Percentiles rank a stretch among this genome's conserved stretches.
Conservation (phyloP, 805 yeast genomes). For the Saccharomycopsis sp. region DNA sequence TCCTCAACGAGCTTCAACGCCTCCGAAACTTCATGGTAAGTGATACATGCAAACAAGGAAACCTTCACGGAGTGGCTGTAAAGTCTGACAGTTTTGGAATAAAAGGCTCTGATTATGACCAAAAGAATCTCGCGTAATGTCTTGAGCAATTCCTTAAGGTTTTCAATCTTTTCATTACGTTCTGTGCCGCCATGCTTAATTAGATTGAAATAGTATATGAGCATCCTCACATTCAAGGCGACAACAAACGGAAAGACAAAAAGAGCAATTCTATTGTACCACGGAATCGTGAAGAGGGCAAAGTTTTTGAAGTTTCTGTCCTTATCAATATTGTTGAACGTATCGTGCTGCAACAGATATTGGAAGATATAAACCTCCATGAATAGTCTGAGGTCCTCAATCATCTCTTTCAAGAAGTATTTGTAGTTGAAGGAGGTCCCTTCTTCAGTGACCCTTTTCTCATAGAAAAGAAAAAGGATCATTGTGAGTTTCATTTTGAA, state of each 20-base stretch:
- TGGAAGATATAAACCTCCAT: background rate
- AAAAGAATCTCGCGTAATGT: background rate
- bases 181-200: background rate
- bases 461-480: background rate
- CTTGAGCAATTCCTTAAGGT: background rate
- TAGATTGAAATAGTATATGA: background rate
- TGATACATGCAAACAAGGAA: background rate
- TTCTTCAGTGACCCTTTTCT: background rate
- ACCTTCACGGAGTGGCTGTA: background rate
- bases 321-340: background rate
- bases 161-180: background rate
- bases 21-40: background rate
- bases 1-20: background rate
- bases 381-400: background rate
- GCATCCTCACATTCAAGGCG: background rate
- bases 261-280: background rate
- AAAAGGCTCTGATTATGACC: background rate
- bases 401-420: background rate
- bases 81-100: background rate
- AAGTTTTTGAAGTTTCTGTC: background rate
- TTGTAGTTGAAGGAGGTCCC: background rate
- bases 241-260: background rate
- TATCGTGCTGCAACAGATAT: background rate
- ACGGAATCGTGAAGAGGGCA: background rate
- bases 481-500: background rate